phyloP scores from a whole-genome alignment of 202 grass and related monocot genomes.

The Carex sylvatica region DNA sequence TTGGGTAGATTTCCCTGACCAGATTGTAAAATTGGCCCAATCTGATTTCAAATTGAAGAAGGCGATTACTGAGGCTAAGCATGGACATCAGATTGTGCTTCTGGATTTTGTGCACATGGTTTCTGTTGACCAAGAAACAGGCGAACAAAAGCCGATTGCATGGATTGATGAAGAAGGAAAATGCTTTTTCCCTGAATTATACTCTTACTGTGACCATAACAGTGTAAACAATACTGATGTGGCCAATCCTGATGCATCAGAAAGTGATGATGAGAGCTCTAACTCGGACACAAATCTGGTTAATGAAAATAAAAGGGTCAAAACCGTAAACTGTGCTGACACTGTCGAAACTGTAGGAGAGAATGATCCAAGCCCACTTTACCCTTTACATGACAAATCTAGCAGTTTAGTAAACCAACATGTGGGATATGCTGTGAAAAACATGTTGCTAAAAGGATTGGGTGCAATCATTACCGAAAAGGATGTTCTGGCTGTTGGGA shows the following conservation, averaged over 20 bases:
- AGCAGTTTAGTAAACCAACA: constrained; percentile 31
- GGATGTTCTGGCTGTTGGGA: constrained; percentile 66
- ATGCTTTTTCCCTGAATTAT: constrained; percentile 62
- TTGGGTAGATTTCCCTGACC: constrained; percentile 71
- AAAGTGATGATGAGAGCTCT: constrained; percentile 79
- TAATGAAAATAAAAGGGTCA: constrained; percentile 60
- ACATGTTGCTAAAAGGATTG: constrained; percentile 67
- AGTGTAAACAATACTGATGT: constrained; percentile 20
- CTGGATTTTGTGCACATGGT: constrained; percentile 89
- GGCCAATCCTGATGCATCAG: constrained; percentile 32
- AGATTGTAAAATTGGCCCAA: constrained; percentile 56
- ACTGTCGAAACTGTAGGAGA: constrained; percentile 57
- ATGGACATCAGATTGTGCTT: constrained; percentile 49
- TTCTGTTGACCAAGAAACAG: constrained; percentile 49
- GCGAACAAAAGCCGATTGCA: constrained; percentile 61
- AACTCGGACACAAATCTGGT: constrained; percentile 56
- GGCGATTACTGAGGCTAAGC: constrained; percentile 56
- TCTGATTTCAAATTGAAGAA: constrained; percentile 63
- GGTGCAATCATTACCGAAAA: constrained; percentile 49
- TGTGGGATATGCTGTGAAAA: constrained; percentile 56
- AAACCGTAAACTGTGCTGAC: constrained; percentile 35
- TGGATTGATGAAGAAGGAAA: constrained; percentile 83
- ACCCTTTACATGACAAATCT: constrained; percentile 34
- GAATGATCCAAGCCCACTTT: constrained; percentile 46
- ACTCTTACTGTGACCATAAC: constrained; percentile 41